Base-by-base conservation (phyloP, 495 filamentous ascomycete species). In the Xylaria telfairii region DNA sequence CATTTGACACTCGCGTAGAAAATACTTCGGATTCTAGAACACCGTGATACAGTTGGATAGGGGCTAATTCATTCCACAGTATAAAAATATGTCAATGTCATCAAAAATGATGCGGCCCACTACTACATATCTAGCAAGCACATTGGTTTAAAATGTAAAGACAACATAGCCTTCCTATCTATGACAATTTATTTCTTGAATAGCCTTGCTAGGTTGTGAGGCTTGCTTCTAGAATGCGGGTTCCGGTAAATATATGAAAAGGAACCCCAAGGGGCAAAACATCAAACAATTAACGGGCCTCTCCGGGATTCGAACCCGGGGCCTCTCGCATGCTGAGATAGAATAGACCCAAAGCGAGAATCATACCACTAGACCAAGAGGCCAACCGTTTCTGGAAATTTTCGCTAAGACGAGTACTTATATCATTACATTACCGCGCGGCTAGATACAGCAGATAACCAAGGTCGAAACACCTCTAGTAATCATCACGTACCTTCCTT, bases 341-440 rank as follows among this genome's bases (percentile, higher is more conserved):
- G 6, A 30, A 13, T 1, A 54, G 28, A 69, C 67, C 67, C 67
- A 69, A 69, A 69, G 67, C 67, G 59, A 63, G 67, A 69, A 69
- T 69, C 67, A 69, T 69, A 69, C 67, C 67, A 49, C 67, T 69
- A 69, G 67, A 69, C 67, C 67, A 69, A 46, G 37, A 47, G 41
- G 65, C 65, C 65, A 10, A 17, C 19, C 28, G 56, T 9, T 59
- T 59, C 17, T 12, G 24, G 19, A 12, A 59, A 34, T 34, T 37
- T n/a, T 4, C 17, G 0, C 17, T 1, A 7, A 9, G 2, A 32
- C 8, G 1, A 6, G 17, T 34, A 32, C n/a, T 15, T 57, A 57
- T 57, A 53, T 53, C 8, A 8, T 8, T 37, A 8, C 34, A 37
- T 37, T 37, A 37, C 34, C 8, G 3, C 8, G 3, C 34, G 34